Evolutionary conservation across 176 grass and related monocot species (phyloP), one percentile per base, ranked within the genome.

Genomic region (Carex cristatella): DNA sequence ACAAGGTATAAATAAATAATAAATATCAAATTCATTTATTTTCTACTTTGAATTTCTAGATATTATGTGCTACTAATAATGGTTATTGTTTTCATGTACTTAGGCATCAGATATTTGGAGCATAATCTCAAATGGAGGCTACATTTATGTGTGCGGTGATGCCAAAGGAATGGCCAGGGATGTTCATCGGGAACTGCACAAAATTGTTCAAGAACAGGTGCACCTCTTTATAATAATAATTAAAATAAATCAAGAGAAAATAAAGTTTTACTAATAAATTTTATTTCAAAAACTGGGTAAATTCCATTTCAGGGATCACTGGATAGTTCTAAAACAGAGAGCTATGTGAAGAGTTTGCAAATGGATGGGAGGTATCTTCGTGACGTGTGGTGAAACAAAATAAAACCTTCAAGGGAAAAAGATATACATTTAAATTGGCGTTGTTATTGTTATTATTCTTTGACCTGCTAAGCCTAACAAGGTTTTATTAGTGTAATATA

Each of bases 91-190:
- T 77, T 33, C n/a, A 61, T 90, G 32, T 79, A 86, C 64, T 65
- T 88, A 98, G 95, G 92, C 90, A 13, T 40, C 87, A 48, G 89
- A 94, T 28, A 90, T 98, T 85, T 94, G 95, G 95, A 88, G 84
- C 59, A 81, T 88, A 54, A 65, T 93, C 62, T 94, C 95, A 0
- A 83, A 86, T 33, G 93, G 92, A 61, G 95, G 95, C 54, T 94
- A 94, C 81, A 67, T 98, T 32, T 98, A 98, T 81, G 95, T 98
- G 8, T 98, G 95, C 66, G 95, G 95, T 61, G 95, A 98, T 83
- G 95, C 95, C 10, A 98, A 98, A 84, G 92, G 95, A 42, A 98
- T 98, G 92, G 95, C 95, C 33, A 91, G 88, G 87, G 95, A 98
- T 59, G 95, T 98, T 64, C 92, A 98, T 81, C 89, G 95, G 63